Evolutionary conservation across 2,329 filamentous ascomycete species (phyloP).

Genomic region (Diaporthe sp.): DNA sequence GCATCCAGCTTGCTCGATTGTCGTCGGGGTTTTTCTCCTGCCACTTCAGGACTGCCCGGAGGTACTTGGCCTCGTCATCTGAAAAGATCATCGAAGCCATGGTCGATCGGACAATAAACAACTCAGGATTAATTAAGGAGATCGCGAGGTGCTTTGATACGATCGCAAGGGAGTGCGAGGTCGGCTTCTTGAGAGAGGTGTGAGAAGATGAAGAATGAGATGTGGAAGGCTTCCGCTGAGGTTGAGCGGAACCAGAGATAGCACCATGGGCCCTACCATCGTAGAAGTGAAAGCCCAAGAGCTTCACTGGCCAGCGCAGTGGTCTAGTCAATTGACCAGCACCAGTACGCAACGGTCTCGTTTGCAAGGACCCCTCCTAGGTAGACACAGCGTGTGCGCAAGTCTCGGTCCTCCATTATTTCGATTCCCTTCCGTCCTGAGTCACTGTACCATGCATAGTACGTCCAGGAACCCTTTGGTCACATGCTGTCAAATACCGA

Average conservation of each 20-base stretch:
- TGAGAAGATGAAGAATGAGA: not conserved
- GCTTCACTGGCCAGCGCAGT: not conserved
- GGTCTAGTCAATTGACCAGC: not conserved
- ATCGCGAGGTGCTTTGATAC: not conserved
- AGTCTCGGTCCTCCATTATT: not conserved
- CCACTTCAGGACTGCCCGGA: constrained; percentile 57
- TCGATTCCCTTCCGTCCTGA: not conserved
- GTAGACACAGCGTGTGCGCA: not conserved
- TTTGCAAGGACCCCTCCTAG: not conserved
- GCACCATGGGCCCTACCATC: not conserved
- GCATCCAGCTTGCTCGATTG: constrained; percentile 35
- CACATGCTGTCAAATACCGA: constrained; percentile 33
- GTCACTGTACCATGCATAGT: not conserved
- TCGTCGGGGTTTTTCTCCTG: constrained; percentile 51
- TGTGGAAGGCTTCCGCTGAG: not conserved
- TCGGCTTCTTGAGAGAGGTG: not conserved
- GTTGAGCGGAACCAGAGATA: not conserved
- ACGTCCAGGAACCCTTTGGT: not conserved
- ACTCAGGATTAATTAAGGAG: not conserved
- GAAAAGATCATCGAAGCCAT: constrained; percentile 55
- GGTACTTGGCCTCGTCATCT: constrained; percentile 57
- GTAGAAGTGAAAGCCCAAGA: not conserved
- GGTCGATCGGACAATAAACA: not conserved
- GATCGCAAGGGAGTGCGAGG: not conserved
- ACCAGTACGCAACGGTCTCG: not conserved